Evolutionary conservation across 495 filamentous ascomycete genomes (phyloP), one percentile per base, ranked within the genome.

Genomic region (Talaromyces borbonicus): DNA sequence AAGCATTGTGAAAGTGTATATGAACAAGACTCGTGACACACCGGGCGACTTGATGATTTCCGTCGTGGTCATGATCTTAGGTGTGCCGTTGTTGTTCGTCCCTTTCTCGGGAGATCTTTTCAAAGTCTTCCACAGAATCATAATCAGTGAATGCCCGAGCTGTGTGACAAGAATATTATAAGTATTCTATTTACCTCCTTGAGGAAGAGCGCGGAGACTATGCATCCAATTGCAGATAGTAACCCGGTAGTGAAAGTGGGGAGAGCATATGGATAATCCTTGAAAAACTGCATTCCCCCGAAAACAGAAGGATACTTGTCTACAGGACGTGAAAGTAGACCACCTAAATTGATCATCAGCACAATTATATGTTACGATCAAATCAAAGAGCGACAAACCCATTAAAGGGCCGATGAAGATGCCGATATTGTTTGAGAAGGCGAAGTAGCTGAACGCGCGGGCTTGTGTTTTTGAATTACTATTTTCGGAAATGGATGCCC

Each of bases 401-500:
- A 87, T 55, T 2, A 85, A 40, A 15, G 82, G 80, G 0, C 83
- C 83, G 4, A 83, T 27, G 51, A 84, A 75, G 19, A 85, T 76
- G n/a, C 83, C 83, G 15, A 85, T 2, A 52, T 86, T 85, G 19
- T 78, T 73, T 3, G 66, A 63, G 50, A 87, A 83, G 15, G 81
- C 78, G 53, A 85, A 87, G 67, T 76, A 83, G 52, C 78, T 79
- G 57, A 87, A 87, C 8, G 80, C 78, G 19, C 70, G 60, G 1
- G 83, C 83, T 57, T 85, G 81, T 1, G 78, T 84, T 54, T 69
- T 71, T 19, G 68, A 56, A 4, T 79, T 81, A 60, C 75, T 80
- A 55, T 78, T 78, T 62, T 87, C 83, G 26, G 77, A 71, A 41
- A 87, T 69, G 79, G 85, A 85, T 22, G 82, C 74, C 14, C 83